Evolutionary conservation across 2,329 filamentous ascomycete species (phyloP).

Genomic region (Penicillium occitanis): DNA sequence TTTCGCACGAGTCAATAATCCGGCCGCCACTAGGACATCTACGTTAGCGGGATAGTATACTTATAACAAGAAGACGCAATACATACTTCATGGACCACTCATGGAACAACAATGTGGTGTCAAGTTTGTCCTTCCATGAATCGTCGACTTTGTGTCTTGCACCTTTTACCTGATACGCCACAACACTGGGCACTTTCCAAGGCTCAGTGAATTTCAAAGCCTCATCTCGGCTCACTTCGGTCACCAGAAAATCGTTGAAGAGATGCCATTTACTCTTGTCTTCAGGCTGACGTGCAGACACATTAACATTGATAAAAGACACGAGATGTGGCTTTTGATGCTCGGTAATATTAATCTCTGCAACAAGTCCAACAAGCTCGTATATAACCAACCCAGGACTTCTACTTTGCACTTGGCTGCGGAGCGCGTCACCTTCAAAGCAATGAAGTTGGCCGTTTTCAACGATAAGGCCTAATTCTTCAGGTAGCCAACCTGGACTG

Average conservation of each 20-base stretch:
- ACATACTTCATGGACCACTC: conserved; percentile 59
- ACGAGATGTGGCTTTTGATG: conserved; percentile 88
- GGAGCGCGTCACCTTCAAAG: conserved; percentile 88
- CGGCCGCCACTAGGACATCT: conserved; percentile 33
- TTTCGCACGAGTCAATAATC: conserved; percentile 40
- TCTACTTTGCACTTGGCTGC: conserved; percentile 73
- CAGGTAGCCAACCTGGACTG: conserved; percentile 84
- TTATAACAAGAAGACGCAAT: not conserved
- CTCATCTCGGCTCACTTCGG: conserved; percentile 74
- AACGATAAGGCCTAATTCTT: conserved; percentile 89
- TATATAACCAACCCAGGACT: conserved; percentile 83
- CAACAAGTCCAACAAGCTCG: conserved; percentile 83
- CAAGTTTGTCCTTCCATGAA: conserved; percentile 79
- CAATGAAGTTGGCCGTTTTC: conserved; percentile 91
- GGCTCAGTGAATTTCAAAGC: conserved; percentile 83
- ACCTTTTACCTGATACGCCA: conserved; percentile 80
- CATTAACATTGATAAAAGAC: conserved; percentile 78
- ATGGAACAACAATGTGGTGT: conserved; percentile 79
- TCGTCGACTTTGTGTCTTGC: conserved; percentile 80
- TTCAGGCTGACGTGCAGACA: conserved; percentile 47
- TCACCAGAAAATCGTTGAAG: conserved; percentile 95
- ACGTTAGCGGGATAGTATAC: not conserved
- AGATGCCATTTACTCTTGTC: conserved; percentile 80
- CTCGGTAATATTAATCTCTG: conserved; percentile 83
- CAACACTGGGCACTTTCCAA: conserved; percentile 89